Evolutionary conservation across 2,329 filamentous ascomycete genomes (phyloP).

Genomic region (Penicillium sp.): DNA sequence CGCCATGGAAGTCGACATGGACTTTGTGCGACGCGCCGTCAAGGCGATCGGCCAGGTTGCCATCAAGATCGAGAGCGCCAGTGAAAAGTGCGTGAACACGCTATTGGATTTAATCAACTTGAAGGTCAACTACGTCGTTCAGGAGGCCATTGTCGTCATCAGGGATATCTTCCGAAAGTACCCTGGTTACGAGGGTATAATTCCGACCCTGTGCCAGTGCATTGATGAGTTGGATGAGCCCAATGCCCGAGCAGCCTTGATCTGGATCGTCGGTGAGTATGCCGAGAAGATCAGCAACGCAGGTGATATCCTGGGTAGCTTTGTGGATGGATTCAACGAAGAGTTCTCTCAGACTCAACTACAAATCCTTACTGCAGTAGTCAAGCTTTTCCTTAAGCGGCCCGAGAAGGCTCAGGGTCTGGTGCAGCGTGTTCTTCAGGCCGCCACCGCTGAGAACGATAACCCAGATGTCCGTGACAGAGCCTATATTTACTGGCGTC

Average conservation of each 20-base stretch:
- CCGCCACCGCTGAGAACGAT: slow-evolving; percentile 90
- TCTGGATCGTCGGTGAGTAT: slow-evolving; percentile 99
- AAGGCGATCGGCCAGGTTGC: slow-evolving; percentile 97
- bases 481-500: slow-evolving; percentile 97
- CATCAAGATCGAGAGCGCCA: slow-evolving; percentile 95
- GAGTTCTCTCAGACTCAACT: slow-evolving; percentile 99
- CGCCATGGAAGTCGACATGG: slow-evolving; percentile 97
- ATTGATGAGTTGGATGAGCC: slow-evolving; percentile 97
- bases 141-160: slow-evolving; percentile 98
- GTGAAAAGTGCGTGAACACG: slow-evolving; percentile 93
- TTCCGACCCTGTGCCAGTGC: slow-evolving; percentile 91
- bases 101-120: slow-evolving; percentile 92
- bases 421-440: slow-evolving; percentile 91
- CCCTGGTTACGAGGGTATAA: slow-evolving; percentile 95
- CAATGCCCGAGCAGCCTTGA: slow-evolving; percentile 82
- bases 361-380: slow-evolving; percentile 93
- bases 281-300: slow-evolving; percentile 99
- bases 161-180: slow-evolving; percentile 98
- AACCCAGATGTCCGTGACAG: slow-evolving; percentile 97
- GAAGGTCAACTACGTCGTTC: slow-evolving; percentile 98
- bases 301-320: slow-evolving; percentile 86
- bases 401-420: slow-evolving; percentile 86
- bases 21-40: slow-evolving; percentile 91
- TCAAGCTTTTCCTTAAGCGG: slow-evolving; percentile 97
- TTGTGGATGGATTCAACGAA: slow-evolving; percentile 92